Base-by-base conservation (phyloP, 352 stramenopile genomes). In the Phytophthora multivora region DNA sequence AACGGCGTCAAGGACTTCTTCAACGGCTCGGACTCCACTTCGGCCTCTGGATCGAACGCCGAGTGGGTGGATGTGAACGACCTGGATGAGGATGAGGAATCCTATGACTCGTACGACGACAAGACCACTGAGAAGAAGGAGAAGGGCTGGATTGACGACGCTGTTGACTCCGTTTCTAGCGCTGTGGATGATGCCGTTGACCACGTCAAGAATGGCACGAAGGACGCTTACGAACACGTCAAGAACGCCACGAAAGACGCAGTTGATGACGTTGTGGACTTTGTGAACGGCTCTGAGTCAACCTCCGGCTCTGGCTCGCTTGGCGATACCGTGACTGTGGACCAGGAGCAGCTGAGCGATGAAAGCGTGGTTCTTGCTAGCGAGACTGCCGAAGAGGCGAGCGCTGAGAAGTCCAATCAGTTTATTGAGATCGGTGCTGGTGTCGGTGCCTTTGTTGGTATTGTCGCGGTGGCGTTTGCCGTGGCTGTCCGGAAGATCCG, bases 1-100 rank as follows among this genome's bases (percentile, higher is more conserved):
- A 47, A 76, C 6, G 30, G 61, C 6, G 63, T 57, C 4, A 79
- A 76, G 52, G 64, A 79, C 59, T 62, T 55, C 8, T 23, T 68
- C 3, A 60, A 75, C 18, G 70, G 52, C 19, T 57, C 66, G 15
- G 55, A 74, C 21, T 74, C 64, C 5, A 54, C 49, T 11, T 73
- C 63, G 0, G 67, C 52, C 10, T 71, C 61, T 10, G 66, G 54
- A 1, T 69, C 57, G 21, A 51, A 60, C 13, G 60, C 51, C 15
- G 56, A 64, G 46, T 66, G 53, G 21, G 59, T 66, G 12, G 70
- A 76, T 15, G 61, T 71, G 9, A 56, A 76, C 15, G 63, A 71
- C 19, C 51, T 68, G 21, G 43, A 68, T 11, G 65, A 75, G 15
- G 59, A 65, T 16, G 60, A 75, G 11, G 68, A 69, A 6, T 71